These are phyloP conservation scores for Malassezia sympodialis DNA, from an alignment of 1,284 basidiomycete species.

Conservation along the genomic window DNA sequence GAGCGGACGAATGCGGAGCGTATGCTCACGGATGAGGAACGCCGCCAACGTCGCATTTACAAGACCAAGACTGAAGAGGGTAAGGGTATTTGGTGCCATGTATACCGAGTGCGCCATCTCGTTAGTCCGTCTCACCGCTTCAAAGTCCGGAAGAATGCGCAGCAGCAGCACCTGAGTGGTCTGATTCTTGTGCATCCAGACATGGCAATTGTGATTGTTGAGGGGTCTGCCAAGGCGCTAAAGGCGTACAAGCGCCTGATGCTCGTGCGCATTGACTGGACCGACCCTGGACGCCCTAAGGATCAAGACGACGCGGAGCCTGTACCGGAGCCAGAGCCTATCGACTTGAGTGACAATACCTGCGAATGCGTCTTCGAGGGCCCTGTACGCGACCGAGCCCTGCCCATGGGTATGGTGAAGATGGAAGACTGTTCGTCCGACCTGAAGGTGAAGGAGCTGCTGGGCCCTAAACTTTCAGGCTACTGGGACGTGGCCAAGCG, in stretches of 20 bases:
- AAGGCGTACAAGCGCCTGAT: conserved; percentile 81
- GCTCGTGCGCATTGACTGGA: conserved; percentile 84
- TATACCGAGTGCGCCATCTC: conserved; percentile 77
- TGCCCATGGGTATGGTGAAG: conserved; percentile 55
- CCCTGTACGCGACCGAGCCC: conserved; percentile 62
- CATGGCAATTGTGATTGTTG: conserved; percentile 84
- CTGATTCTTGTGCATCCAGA: conserved; percentile 76
- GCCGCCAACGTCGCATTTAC: conserved; percentile 68
- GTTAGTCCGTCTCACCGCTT: conserved; percentile 86
- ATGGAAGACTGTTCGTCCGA: conserved; percentile 65
- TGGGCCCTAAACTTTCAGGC: conserved; percentile 70
- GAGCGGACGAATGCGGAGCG: conserved; percentile 83
- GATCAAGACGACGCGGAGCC: conserved; percentile 36
- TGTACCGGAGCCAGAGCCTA: conserved; percentile 29
- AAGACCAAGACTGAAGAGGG: conserved; percentile 56
- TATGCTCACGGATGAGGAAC: conserved; percentile 80
- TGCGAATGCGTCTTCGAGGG: conserved; percentile 93
- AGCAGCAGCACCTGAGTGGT: conserved; percentile 77
- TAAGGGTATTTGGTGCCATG: conserved; percentile 72
- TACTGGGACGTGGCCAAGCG: conserved; percentile 91
- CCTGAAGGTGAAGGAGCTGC: conserved; percentile 66
- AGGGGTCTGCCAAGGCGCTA: conserved; percentile 76
- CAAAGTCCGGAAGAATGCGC: conserved; percentile 91
- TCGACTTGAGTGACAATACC: conserved; percentile 65
- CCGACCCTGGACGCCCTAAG: conserved; percentile 71